Base-by-base conservation (phyloP, 2,329 filamentous ascomycete species). In the Endothia cerciana region DNA sequence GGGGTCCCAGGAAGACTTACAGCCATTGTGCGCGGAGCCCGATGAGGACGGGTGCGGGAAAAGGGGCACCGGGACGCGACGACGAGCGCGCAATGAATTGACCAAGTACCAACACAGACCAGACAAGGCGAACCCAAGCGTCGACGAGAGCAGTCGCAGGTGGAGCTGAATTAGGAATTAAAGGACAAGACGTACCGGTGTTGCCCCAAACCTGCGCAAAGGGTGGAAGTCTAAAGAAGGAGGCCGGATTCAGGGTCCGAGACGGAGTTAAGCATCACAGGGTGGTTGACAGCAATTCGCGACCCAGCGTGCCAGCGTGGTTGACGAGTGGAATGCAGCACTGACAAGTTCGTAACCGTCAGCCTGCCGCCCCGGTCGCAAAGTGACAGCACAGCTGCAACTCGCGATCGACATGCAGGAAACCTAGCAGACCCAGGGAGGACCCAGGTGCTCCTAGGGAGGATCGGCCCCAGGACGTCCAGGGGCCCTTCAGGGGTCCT, bases 241-340 rank as follows among this genome's bases (percentile, higher is more conserved):
- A 57, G 67, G 61, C 56, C 45, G 61, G 43, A 55, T 57, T 62
- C 38, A 62, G 45, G 43, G 41, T 55, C 40, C 53, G 53, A 38
- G 53, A 62, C 55, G 59, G 55, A 51, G 41, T n/a, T 38, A 45
- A 33, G 58, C 28, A 60, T 60, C 43, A 47, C 58, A 36, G 25
- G 57, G 30, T 5, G 41, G 47, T 28, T 47, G 38, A 60, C 40
- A 60, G 53, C 30, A 56, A 22, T 56, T 56, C 47, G n/a, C 25
- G 28, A 51, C 47, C 10, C 4, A 28, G 47, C 47, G 47, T 56
- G 30, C 28, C 55, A 40, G 33, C 55, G n/a, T 40, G 36, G 19
- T 58, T 58, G 36, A 38, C 55, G 22, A 19, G 33, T 58, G 55
- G 33, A 56, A 56, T 56, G 53, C 33, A 56, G 53, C 15, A 33